Evolutionary conservation across 257 asterid species (phyloP), one percentile per base, ranked within the genome.

Genomic region (Sherardia arvensis): DNA sequence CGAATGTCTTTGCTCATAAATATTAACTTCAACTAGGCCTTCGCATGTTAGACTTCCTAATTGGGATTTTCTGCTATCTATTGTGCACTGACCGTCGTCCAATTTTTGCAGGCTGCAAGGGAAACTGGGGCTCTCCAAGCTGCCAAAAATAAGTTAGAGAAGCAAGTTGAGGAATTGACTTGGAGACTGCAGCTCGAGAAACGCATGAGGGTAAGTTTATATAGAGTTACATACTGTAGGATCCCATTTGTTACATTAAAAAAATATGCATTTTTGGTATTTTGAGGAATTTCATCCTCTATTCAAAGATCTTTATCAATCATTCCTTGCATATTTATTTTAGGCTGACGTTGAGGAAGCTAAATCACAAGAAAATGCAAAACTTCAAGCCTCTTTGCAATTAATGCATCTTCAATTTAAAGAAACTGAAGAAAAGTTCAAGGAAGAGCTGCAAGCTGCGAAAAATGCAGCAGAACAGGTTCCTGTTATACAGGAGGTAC

Each of bases 61-160:
- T 53, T 45, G 34, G 22, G 11, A 30, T 27, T 26, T 43, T 49
- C 47, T 20, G 22, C 4, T 38, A 17, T 27, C 8, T 20, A 30
- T 62, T 53, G 15, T 36, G 15, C 54, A 66, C 45, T 64, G 28
- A 54, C 38, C 26, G 21, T 48, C 18, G 57, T 66, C 25, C 71
- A 49, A 51, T 48, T 21, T 21, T 21, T 21, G 53, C 82, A 93
- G 99, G 97, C 99, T 71, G 97, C 99, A 20, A 81, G 82, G 76
- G 99, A 93, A 83, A 93, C 99, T 48, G 99, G 97, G 70, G 99
- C 99, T 72, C 90, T 93, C 53, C 96, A 93, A 83, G 99, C 97
- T 76, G 99, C 99, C 73, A 93, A 93, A 83, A 93, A 87, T 77
- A 93, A 93, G 74, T 80, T 93, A 70, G 99, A 93, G 92, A 93